These are phyloP conservation scores for Pleurotus djamor DNA, from an alignment of 768 basidiomycete genomes.

Conservation along the genomic window DNA sequence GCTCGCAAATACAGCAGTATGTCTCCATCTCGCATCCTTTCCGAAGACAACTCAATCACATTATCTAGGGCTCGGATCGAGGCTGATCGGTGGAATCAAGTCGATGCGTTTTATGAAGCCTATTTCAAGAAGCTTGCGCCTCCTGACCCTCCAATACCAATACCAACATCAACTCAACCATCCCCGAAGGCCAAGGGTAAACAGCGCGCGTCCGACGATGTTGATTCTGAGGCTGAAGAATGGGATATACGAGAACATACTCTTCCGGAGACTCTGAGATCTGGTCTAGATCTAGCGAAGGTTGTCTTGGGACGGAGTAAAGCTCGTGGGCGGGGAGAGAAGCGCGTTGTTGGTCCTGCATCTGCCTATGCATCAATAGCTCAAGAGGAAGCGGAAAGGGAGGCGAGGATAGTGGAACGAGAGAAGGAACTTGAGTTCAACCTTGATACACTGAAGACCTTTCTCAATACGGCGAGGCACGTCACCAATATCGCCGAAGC, in stretches of 20 bases:
- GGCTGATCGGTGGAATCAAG: slow-evolving; percentile 70
- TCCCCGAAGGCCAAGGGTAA: slow-evolving; percentile 60
- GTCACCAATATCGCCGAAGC: slow-evolving; percentile 51
- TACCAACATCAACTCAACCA: slow-evolving; percentile 22
- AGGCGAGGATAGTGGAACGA: slow-evolving; percentile 31
- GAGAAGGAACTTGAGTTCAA: slow-evolving; percentile 46
- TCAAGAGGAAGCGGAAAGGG: slow-evolving; percentile 24
- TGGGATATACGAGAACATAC: slow-evolving; percentile 2
- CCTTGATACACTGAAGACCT: slow-evolving; percentile 54
- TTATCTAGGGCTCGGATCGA: slow-evolving; percentile 46
- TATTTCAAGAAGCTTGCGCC: slow-evolving; percentile 47
- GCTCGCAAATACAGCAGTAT: slow-evolving; percentile 63
- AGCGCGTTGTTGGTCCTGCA: slow-evolving; percentile 20
- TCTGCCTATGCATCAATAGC: slow-evolving; percentile 20
- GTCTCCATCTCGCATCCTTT: slow-evolving; percentile 18
- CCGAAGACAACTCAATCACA: background rate
- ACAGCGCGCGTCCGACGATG: slow-evolving; percentile 40
- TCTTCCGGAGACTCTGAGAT: slow-evolving; percentile 5
- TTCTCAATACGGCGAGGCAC: slow-evolving; percentile 50
- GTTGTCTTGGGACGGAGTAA: background rate
- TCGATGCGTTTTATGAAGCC: slow-evolving; percentile 56
- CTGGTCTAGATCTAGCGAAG: slow-evolving; percentile 6
- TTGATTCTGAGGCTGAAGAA: slow-evolving; percentile 26
- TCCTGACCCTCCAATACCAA: slow-evolving; percentile 24
- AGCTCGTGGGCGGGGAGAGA: background rate